Evolutionary conservation across 2,329 filamentous ascomycete species (phyloP), one percentile per base, ranked within the genome.

Genomic region (Penicillium aurantiogriseum): DNA sequence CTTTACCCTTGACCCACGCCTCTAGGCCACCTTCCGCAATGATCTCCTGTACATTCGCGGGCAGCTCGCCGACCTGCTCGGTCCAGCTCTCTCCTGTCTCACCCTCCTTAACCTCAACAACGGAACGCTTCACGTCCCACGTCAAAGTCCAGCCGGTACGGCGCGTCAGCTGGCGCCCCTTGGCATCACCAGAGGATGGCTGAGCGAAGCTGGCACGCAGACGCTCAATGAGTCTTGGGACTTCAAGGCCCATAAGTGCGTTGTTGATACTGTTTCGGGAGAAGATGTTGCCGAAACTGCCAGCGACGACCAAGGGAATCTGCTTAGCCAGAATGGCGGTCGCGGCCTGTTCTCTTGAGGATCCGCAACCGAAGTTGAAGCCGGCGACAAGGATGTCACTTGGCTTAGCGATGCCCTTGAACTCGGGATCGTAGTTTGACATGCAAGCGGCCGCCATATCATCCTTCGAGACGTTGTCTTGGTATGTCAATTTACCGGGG

Each of bases 391-490:
- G 83, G 54, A 97, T 90, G 67, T 97, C 92, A 48, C 85, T 86
- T 0, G 84, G 71, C 62, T 83, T 83, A 45, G 89, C 87, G 36
- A 87, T 79, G 1, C 76, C 73, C 10, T 81, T 74, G 71, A 97
- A 97, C 0, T 79, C 72, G 0, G 83, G 77, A 71, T 97, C 93
- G 77, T 96, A 97, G 81, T 97, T 97, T 72, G 89, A 84, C 92
- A 97, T 97, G 75, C 89, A 92, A 0, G 92, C 92, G 63, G 89
- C 80, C 0, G 91, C 91, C 93, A 97, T 97, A 56, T 85, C 85
- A 60, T 91, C 88, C 0, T 77, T 79, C 0, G 89, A 78, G 1
- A 97, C 81, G 67, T 90, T 83, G 70, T 97, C 92, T 71, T 95
- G 91, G 76, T 97, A 97, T 0, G 92, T 97, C 74, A 91, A 92